phyloP scores from a whole-genome alignment of 768 basidiomycete species.

The Aureoboletus auriporus region DNA sequence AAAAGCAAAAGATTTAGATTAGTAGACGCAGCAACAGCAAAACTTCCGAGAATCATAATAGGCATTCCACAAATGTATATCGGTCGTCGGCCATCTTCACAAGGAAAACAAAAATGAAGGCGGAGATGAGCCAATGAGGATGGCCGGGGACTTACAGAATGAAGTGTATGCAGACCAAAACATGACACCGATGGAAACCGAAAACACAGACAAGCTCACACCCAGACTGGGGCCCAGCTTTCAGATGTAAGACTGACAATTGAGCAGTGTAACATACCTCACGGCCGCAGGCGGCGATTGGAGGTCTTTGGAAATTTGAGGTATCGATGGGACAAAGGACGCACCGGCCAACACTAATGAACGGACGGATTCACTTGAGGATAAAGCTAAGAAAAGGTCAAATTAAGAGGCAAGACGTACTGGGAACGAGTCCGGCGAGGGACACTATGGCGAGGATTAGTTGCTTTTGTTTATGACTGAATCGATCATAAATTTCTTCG shows the following conservation, averaged over 20 bases:
- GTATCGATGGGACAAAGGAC: slow-evolving; percentile 71
- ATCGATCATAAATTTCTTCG: slow-evolving; percentile 51
- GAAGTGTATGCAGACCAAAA: slow-evolving; percentile 50
- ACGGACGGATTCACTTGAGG: not conserved
- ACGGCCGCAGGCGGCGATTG: slow-evolving; percentile 52
- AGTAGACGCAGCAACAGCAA: slow-evolving; percentile 52
- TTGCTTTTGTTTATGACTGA: slow-evolving; percentile 48
- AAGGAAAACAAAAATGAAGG: not conserved
- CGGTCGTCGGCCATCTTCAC: slow-evolving; percentile 58
- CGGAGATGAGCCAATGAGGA: not conserved
- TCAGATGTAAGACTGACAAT: not conserved
- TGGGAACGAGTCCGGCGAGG: slow-evolving; percentile 56
- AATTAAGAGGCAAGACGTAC: slow-evolving; percentile 35
- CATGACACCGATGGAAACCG: slow-evolving; percentile 43
- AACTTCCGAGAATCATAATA: slow-evolving; percentile 51
- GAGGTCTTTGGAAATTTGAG: slow-evolving; percentile 66
- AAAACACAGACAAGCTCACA: slow-evolving; percentile 48
- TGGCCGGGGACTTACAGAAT: slow-evolving; percentile 40
- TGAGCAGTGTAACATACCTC: slow-evolving; percentile 36
- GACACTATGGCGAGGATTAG: slow-evolving; percentile 55
- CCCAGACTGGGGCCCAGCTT: slow-evolving; percentile 33
- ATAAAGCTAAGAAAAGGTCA: not conserved
- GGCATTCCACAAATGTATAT: slow-evolving; percentile 61
- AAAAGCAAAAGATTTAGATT: slow-evolving; percentile 45
- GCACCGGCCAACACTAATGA: slow-evolving; percentile 61